Evolutionary conservation across 306 rosid species (phyloP).

Genomic region (Castanea mollissima): DNA sequence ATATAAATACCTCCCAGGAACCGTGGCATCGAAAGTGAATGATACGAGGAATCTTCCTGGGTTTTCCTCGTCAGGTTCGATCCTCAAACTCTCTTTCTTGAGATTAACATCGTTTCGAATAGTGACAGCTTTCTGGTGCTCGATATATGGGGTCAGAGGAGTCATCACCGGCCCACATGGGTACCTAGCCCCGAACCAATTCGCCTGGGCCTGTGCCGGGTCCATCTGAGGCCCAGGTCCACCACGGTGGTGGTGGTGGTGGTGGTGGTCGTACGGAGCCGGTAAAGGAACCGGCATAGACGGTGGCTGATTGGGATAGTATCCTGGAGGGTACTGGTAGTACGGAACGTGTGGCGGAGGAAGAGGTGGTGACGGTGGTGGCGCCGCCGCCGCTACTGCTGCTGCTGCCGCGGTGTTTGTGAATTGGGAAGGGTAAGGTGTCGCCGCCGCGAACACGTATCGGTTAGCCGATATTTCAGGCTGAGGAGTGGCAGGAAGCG

Average conservation of each 20-base stretch:
- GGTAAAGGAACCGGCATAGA: conserved; percentile 58
- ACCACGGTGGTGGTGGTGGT: conserved; percentile 65
- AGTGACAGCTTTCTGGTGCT: conserved; percentile 91
- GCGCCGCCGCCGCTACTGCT: no score
- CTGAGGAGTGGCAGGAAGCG: conserved; percentile 52
- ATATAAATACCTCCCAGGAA: conserved; percentile 65
- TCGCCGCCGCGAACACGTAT: conserved; percentile 56
- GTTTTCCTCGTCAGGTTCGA: conserved; percentile 71
- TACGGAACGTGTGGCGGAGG: conserved; percentile 32
- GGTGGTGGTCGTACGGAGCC: conserved; percentile 70
- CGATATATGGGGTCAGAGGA: conserved; percentile 61
- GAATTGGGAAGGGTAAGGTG: conserved; percentile 61
- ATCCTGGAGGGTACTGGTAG: conserved; percentile 55
- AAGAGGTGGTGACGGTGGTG: no score
- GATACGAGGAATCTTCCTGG: conserved; percentile 67
- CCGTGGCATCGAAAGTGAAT: conserved; percentile 83
- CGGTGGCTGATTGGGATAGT: conserved; percentile 55
- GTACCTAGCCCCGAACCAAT: conserved; percentile 65
- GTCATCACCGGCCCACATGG: conserved; percentile 51
- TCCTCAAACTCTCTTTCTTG: conserved; percentile 80
- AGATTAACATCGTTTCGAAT: conserved; percentile 85
- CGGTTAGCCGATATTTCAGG: conserved; percentile 66
- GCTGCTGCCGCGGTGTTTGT: conserved; percentile 21
- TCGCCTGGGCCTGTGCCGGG: conserved; percentile 37
- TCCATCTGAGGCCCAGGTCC: conserved; percentile 35